Conservation (phyloP, 352 stramenopile genomes). For the Globisporangium cystogenes region DNA sequence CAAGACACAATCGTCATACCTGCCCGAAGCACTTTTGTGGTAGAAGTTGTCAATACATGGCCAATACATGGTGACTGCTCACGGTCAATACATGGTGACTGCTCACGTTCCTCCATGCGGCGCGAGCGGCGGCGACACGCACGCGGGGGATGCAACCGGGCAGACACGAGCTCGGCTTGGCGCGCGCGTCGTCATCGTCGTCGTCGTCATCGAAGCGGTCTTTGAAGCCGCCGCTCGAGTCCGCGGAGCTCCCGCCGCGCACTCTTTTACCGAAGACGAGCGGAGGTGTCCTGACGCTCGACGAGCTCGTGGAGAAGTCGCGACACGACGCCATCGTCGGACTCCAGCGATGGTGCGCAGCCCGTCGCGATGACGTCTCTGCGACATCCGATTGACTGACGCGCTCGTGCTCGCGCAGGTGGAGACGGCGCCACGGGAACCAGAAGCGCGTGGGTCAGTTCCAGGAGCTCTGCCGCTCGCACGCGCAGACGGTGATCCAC, state of each 20-base stretch:
- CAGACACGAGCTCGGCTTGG: neutral
- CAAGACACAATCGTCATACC: no score
- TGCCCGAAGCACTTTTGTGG: no score
- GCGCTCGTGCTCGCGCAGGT: conserved; percentile 12
- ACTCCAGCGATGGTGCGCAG: conserved; percentile 31
- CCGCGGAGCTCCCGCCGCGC: neutral
- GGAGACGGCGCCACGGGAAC: conserved; percentile 23
- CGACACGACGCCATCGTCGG: conserved; percentile 27
- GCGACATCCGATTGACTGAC: no score
- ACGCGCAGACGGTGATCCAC: conserved; percentile 24
- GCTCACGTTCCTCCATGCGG: neutral
- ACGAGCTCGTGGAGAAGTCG: conserved; percentile 36
- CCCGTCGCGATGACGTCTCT: no score
- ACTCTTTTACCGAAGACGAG: neutral
- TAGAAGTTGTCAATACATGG: no score
- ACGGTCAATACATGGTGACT: no score
- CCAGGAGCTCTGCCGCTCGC: conserved; percentile 20
- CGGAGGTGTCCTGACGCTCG: conserved; percentile 14
- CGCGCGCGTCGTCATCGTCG: neutral
- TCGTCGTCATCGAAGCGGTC: neutral
- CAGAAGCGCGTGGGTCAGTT: conserved; percentile 27
- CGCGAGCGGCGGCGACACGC: neutral
- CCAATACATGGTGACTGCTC: no score
- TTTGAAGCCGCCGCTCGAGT: neutral
- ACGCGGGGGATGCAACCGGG: no score